Base-by-base conservation (phyloP, 768 basidiomycete genomes). In the Strobilomyces confusus region DNA sequence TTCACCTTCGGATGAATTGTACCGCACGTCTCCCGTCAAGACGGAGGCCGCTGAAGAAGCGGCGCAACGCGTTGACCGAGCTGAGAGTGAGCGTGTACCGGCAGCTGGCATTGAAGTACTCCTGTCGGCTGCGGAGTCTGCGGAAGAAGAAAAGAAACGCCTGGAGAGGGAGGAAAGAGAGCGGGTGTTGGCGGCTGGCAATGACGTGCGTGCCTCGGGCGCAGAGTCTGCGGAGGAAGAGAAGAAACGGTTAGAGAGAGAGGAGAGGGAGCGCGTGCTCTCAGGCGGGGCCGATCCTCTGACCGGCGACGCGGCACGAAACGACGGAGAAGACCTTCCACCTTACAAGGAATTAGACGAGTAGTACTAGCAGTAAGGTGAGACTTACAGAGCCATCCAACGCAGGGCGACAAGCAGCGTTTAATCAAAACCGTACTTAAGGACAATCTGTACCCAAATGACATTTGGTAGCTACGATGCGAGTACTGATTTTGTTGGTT, bases 91-190 rank as follows among this genome's bases (percentile, higher is more conserved):
- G 72, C 74, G 73, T 52, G 68, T 74, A 58, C 74, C 71, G 14
- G 64, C 57, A 0, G 62, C 58, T 30, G 55, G 64, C 32, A 60
- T 50, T n/a, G 42, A 36, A 45, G 19, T 5, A 11, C 19, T 5
- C 22, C 6, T 11, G 22, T 36, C 47, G 32, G 22, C 7, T 13
- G 3, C 23, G 5, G 47, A 26, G 64, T 74, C 74, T 47, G 81
- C 84, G 0, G 82, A 80, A 46, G 81, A 84, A 5, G 84, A 87
- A 75, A 87, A 84, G 76, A 76, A 70, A 63, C 69, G 83, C 23
- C 59, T 81, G 47, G 84, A 87, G 66, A 78, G 80, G 44, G 85
- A 89, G 63, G 84, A 86, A 59, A 72, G 83, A 46, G 88, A 87
- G 58, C 74, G 78, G n/a, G 58, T 83, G 17, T 57, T 80, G 48